phyloP scores from a whole-genome alignment of 78 protist species.

The Bodo saltans region DNA sequence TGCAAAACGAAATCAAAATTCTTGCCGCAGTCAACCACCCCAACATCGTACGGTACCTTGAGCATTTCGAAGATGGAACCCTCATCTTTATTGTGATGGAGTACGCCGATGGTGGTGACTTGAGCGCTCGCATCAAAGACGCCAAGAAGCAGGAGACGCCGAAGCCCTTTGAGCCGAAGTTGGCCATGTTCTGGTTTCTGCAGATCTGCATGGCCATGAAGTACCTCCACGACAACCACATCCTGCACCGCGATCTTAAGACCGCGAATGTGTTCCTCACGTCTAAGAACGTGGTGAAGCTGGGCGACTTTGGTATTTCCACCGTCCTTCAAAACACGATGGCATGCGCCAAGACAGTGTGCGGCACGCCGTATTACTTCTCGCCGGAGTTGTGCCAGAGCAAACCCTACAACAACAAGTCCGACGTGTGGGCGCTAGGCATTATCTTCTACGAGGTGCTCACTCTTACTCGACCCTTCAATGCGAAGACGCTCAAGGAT shows the following conservation, averaged over 20 bases:
- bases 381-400: slow-evolving; percentile 81
- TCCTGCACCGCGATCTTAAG: slow-evolving; percentile 83
- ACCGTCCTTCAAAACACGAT: slow-evolving; percentile 62
- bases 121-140: slow-evolving; percentile 6
- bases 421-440: slow-evolving; percentile 81
- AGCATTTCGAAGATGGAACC: slow-evolving; percentile 12
- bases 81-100: slow-evolving; percentile 31
- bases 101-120: slow-evolving; percentile 39
- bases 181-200: slow-evolving; percentile 45
- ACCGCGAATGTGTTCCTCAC: slow-evolving; percentile 78
- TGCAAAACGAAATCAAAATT: slow-evolving; percentile 11
- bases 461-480: slow-evolving; percentile 51
- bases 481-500: not conserved
- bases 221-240: slow-evolving; percentile 70
- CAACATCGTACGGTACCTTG: slow-evolving; percentile 25
- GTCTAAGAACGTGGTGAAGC: slow-evolving; percentile 52
- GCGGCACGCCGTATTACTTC: slow-evolving; percentile 88
- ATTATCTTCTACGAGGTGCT: slow-evolving; percentile 57
- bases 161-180: slow-evolving; percentile 14
- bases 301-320: slow-evolving; percentile 95
- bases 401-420: slow-evolving; percentile 63
- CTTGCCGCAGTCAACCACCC: slow-evolving; percentile 35
- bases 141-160: not conserved
- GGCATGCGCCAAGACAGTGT: slow-evolving; percentile 62
- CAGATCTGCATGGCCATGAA: slow-evolving; percentile 71